phyloP scores from a whole-genome alignment of 2,329 filamentous ascomycete species.

The Epichloe elymi region DNA sequence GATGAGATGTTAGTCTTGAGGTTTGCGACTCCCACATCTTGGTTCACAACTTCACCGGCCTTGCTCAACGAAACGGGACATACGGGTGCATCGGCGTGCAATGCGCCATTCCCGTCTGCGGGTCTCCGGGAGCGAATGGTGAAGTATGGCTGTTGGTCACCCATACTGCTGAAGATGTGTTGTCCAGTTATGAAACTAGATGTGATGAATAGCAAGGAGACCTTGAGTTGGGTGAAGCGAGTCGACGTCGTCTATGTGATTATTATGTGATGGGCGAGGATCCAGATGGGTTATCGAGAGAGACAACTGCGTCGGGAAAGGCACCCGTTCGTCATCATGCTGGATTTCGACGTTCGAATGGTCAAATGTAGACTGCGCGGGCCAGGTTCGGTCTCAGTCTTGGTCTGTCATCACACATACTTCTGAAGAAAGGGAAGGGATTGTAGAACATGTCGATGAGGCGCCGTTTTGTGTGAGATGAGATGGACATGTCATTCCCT shows the following conservation, averaged over 20 bases:
- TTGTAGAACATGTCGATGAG: neutral
- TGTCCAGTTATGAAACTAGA: neutral
- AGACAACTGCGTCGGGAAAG: neutral
- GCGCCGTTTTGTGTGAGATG: neutral
- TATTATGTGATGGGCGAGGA: neutral
- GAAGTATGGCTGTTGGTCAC: constrained; percentile 34
- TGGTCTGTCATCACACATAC: neutral
- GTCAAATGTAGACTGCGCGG: neutral
- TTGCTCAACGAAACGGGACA: constrained; percentile 14
- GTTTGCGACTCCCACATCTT: neutral
- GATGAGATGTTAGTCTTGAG: too few species aligned
- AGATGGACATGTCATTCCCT: too few species aligned
- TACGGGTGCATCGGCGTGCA: constrained; percentile 36
- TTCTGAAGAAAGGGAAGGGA: neutral
- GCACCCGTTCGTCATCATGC: constrained; percentile 1
- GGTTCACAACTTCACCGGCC: neutral
- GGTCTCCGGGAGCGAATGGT: constrained; percentile 38
- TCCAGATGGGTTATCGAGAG: neutral
- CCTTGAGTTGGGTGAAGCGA: neutral
- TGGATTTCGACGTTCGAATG: neutral
- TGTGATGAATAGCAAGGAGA: neutral
- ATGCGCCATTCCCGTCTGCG: constrained; percentile 30
- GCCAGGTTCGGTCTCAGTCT: neutral
- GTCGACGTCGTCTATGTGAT: neutral
- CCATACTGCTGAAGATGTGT: constrained; percentile 18